These are phyloP conservation scores for Onygenales sp. DNA, from an alignment of 2,329 filamentous ascomycete genomes.

Conservation along the genomic window DNA sequence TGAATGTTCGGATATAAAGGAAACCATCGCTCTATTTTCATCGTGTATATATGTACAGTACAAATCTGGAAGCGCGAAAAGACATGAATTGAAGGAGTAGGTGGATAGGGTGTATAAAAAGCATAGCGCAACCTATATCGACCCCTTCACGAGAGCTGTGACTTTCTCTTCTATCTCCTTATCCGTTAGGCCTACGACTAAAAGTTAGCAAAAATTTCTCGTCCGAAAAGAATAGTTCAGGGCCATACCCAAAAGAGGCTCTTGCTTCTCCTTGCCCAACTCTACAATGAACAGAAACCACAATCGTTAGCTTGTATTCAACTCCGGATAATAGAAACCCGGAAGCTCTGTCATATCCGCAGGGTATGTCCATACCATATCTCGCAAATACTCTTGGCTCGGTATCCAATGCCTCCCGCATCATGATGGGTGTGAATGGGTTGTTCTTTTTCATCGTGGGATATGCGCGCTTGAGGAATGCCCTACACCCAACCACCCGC, in stretches of 20 bases:
- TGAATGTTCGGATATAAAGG: constrained; percentile 6
- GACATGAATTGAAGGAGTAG: constrained; percentile 14
- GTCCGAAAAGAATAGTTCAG: not conserved
- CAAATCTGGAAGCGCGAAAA: constrained; percentile 16
- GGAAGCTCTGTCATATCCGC: not conserved
- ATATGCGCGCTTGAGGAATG: constrained; percentile 84
- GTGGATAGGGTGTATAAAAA: not conserved
- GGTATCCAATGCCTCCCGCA: constrained; percentile 81
- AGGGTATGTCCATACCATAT: constrained; percentile 58
- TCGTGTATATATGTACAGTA: constrained; percentile 33
- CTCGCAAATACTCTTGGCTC: constrained; percentile 80
- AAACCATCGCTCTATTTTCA: constrained; percentile 12
- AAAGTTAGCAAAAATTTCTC: constrained; percentile 9
- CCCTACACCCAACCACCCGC: constrained; percentile 32
- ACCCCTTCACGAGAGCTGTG: constrained; percentile 50
- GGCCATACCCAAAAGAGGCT: constrained; percentile 48
- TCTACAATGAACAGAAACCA: constrained; percentile 33
- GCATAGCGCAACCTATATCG: constrained; percentile 4
- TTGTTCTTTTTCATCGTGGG: constrained; percentile 99
- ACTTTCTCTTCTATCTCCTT: constrained; percentile 62
- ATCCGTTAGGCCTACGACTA: constrained; percentile 50
- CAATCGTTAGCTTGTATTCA: not conserved
- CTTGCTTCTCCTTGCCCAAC: constrained; percentile 58
- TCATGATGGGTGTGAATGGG: constrained; percentile 83
- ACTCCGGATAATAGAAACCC: not conserved